Percentiles rank a stretch among this genome's conserved stretches.
phyloP scores from a whole-genome alignment of 129 eudicot genomes.

The Flaveria trinervia region DNA sequence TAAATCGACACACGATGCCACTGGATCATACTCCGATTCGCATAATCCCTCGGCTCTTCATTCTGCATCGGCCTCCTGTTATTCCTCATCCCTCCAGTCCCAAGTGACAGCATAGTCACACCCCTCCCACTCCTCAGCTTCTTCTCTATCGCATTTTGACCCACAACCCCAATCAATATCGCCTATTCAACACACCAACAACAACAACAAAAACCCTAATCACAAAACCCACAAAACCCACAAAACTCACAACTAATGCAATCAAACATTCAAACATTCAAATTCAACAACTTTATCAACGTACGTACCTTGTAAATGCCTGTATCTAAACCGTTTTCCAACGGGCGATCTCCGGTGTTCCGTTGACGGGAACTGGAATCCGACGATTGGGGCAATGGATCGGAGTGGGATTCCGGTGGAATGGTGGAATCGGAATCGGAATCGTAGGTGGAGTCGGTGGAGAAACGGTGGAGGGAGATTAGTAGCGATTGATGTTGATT shows the following conservation, averaged over 20 bases:
- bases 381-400: slow-evolving; percentile 31
- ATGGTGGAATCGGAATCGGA: slow-evolving; percentile 31
- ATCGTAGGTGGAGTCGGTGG: slow-evolving; percentile 28
- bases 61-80: slow-evolving; percentile 74
- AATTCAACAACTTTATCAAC: not conserved
- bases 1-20: slow-evolving; percentile 96
- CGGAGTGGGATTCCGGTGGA: slow-evolving; percentile 36
- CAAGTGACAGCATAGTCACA: slow-evolving; percentile 68
- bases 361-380: slow-evolving; percentile 28
- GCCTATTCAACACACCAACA: slow-evolving; percentile 49
- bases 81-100: slow-evolving; percentile 92
- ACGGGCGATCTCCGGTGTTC: slow-evolving; percentile 37
- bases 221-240: not conserved
- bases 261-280: not conserved
- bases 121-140: slow-evolving; percentile 68
- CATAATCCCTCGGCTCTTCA: slow-evolving; percentile 87
- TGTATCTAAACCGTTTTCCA: slow-evolving; percentile 70
- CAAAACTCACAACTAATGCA: no score
- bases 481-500: slow-evolving; percentile 18
- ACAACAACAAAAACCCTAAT: not conserved
- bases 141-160: slow-evolving; percentile 81
- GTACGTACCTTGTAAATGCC: slow-evolving; percentile 77
- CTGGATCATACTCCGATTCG: slow-evolving; percentile 76
- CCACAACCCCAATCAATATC: slow-evolving; percentile 73
- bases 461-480: slow-evolving; percentile 28